These are phyloP conservation scores for Glycine tomentella DNA, from an alignment of 306 rosid genomes.

Conservation along the genomic window DNA sequence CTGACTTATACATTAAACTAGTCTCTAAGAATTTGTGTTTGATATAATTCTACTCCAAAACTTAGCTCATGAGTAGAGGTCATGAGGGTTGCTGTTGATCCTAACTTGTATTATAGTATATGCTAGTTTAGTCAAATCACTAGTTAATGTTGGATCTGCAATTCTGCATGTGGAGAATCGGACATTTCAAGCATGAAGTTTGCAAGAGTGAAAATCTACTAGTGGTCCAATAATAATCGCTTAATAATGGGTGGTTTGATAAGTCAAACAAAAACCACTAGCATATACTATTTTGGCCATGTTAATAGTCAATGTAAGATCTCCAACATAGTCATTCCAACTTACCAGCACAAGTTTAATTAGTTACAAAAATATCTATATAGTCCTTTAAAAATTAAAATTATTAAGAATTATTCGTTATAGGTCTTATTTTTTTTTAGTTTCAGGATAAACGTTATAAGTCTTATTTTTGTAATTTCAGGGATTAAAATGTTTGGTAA, in stretches of 20 bases:
- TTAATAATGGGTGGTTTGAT: too few species aligned
- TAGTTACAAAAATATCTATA: background rate
- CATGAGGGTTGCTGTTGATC: too few species aligned
- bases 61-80: background rate
- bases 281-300: background rate
- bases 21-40: background rate
- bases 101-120: too few species aligned
- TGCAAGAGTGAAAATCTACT: too few species aligned
- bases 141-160: too few species aligned
- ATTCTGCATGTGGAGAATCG: too few species aligned
- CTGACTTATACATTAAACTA: background rate
- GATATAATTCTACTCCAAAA: background rate
- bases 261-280: too few species aligned
- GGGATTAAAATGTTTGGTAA: background rate
- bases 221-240: too few species aligned
- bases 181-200: too few species aligned
- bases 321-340: background rate
- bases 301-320: background rate
- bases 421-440: background rate
- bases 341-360: background rate
- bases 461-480: background rate
- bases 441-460: background rate
- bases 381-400: background rate
- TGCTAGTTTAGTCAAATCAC: background rate
- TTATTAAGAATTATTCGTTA: background rate